Conservation (phyloP, 2,329 filamentous ascomycete genomes). For the Neofusicoccum ribis region DNA sequence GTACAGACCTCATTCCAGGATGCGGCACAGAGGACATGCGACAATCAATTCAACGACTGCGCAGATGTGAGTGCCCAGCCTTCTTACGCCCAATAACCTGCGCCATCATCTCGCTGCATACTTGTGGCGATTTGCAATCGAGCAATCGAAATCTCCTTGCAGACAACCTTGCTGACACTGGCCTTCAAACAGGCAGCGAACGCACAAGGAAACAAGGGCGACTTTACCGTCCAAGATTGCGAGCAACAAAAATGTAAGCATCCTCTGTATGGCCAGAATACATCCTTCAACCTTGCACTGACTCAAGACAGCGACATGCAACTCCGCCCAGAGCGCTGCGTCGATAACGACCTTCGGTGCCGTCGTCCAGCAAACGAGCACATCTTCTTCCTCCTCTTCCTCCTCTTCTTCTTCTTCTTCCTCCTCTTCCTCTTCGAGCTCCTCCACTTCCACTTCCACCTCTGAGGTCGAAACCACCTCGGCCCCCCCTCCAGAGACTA, state of each 20-base stretch:
- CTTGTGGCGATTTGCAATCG: no score
- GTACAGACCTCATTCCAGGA: slow-evolving; percentile 11
- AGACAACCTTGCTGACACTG: neutral
- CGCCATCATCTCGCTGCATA: no score
- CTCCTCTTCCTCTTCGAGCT: neutral
- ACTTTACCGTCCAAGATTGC: slow-evolving; percentile 11
- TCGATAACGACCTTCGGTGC: slow-evolving; percentile 15
- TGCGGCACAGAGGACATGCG: slow-evolving; percentile 18
- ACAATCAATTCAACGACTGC: slow-evolving; percentile 19
- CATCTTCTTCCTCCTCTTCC: neutral
- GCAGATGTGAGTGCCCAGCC: slow-evolving; percentile 9
- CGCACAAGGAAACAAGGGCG: slow-evolving; percentile 11
- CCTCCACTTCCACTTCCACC: neutral
- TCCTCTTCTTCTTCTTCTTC: neutral
- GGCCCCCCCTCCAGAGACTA: neutral
- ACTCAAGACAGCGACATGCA: neutral
- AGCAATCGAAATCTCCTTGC: no score
- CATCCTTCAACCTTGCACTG: neutral
- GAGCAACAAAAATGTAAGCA: slow-evolving; percentile 6
- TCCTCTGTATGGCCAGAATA: neutral
- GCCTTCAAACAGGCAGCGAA: slow-evolving; percentile 5
- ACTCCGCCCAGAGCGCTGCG: neutral
- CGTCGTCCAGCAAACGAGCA: neutral
- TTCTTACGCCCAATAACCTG: neutral
- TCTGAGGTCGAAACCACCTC: neutral